Evolutionary conservation across 116 monocot genomes (phyloP).

Genomic region (Posidonia oceanica): DNA sequence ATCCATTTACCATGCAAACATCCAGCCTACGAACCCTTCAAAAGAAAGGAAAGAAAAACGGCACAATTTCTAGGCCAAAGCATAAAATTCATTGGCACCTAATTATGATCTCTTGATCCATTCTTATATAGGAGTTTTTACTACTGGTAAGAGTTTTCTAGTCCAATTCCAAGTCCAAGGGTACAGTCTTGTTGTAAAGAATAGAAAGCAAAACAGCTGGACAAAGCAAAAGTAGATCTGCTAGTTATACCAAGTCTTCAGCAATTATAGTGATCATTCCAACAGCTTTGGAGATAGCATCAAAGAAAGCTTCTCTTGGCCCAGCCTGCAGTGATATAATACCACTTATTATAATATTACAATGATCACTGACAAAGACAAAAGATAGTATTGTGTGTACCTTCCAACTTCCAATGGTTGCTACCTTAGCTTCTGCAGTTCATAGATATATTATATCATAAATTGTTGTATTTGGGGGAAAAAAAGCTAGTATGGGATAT

Average conservation of each 20-base stretch:
- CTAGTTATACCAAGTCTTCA: conserved; percentile 63
- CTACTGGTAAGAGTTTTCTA: too few relatives aligned
- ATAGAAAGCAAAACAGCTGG: too few relatives aligned
- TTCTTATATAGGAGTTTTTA: too few relatives aligned
- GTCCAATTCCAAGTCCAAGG: too few relatives aligned
- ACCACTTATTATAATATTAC: background rate
- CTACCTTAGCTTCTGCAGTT: conserved; percentile 67
- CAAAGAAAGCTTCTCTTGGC: conserved; percentile 86
- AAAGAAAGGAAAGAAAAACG: too few relatives aligned
- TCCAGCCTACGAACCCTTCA: too few relatives aligned
- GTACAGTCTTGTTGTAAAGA: too few relatives aligned
- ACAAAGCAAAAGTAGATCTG: background rate
- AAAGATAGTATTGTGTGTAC: conserved; percentile 16
- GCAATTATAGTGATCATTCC: conserved; percentile 77
- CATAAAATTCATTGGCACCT: too few relatives aligned
- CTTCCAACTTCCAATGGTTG: conserved; percentile 73
- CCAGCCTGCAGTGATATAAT: conserved; percentile 60
- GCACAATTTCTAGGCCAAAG: too few relatives aligned
- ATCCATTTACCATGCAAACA: too few relatives aligned
- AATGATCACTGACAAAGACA: background rate
- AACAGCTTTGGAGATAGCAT: conserved; percentile 74
- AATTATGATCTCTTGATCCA: too few relatives aligned
- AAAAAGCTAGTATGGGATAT: background rate
- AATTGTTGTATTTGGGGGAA: background rate
- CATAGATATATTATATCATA: conserved; percentile 2